A percentile compares a stretch with the other conserved stretches of the same genome.
Evolutionary conservation across 768 basidiomycete species (phyloP).

Genomic region (Macrolepiota fuliginosa): DNA sequence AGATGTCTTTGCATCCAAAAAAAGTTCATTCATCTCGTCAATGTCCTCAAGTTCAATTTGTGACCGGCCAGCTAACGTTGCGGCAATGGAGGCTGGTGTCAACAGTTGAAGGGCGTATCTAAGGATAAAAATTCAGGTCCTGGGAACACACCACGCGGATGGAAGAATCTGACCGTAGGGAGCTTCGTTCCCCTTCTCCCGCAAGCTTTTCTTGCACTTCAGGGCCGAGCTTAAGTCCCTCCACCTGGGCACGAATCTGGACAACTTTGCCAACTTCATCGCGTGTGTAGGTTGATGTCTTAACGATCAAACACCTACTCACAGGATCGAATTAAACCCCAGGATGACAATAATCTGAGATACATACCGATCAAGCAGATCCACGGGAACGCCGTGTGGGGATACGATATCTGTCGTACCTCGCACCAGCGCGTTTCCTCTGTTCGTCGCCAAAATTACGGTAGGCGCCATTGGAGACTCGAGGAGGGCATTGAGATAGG

Average conservation of each 20-base stretch:
- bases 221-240: conserved; percentile 73
- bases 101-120: conserved; percentile 92
- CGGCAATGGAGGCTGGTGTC: conserved; percentile 87
- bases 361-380: conserved; percentile 84
- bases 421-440: conserved; percentile 88
- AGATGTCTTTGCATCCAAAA: conserved; percentile 89
- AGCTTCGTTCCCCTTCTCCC: conserved; percentile 77
- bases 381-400: conserved; percentile 92
- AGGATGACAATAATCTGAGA: conserved; percentile 4
- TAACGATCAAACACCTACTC: conserved; percentile 87
- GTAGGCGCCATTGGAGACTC: conserved; percentile 98
- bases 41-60: conserved; percentile 90
- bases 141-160: background rate
- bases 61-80: conserved; percentile 68
- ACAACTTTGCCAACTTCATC: conserved; percentile 88
- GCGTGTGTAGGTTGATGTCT: conserved; percentile 78
- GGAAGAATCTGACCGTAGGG: conserved; percentile 57
- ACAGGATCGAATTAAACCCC: conserved; percentile 6
- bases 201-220: conserved; percentile 82
- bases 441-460: conserved; percentile 94
- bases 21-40: conserved; percentile 89
- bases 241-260: conserved; percentile 81
- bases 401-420: conserved; percentile 90
- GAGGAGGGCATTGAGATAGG: conserved; percentile 92
- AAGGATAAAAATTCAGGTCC: background rate